Conservation (phyloP, 768 basidiomycete genomes). For the Russula lepida region DNA sequence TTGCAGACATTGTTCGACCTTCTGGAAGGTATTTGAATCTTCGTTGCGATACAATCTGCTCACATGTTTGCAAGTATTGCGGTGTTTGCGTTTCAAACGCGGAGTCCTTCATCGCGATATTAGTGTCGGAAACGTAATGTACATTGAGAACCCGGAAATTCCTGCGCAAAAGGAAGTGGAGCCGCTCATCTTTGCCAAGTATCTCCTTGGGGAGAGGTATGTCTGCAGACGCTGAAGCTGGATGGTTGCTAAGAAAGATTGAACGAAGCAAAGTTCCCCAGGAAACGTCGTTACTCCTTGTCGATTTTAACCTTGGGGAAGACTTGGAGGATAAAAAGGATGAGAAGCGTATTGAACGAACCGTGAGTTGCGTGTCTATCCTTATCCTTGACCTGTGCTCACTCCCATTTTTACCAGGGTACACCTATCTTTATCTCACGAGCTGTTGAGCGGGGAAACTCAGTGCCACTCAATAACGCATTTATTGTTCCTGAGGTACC, state of each 20-base stretch:
- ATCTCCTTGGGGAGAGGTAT: conserved; percentile 5
- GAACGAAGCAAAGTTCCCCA: too few relatives aligned
- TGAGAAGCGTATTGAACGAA: background rate
- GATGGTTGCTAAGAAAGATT: too few relatives aligned
- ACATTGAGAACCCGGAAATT: background rate
- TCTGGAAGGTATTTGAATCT: conserved; percentile 8
- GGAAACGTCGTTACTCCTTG: too few relatives aligned
- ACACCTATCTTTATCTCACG: too few relatives aligned
- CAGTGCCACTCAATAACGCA: too few relatives aligned
- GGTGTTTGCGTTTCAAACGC: too few relatives aligned
- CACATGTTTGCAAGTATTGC: conserved; percentile 7
- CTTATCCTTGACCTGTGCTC: too few relatives aligned
- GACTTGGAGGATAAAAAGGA: background rate
- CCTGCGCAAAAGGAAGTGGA: background rate
- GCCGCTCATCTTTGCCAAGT: background rate
- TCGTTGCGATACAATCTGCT: conserved; percentile 1
- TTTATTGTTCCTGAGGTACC: too few relatives aligned
- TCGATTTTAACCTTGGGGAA: too few relatives aligned
- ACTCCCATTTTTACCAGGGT: too few relatives aligned
- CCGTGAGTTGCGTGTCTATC: conserved; percentile 1
- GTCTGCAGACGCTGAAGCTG: background rate
- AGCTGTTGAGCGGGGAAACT: background rate
- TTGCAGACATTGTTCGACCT: conserved; percentile 3
- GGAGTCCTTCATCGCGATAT: too few relatives aligned
- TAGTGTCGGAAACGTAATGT: too few relatives aligned